Evolutionary conservation across 176 grass and related monocot genomes (phyloP).

Genomic region (Musa acuminata): DNA sequence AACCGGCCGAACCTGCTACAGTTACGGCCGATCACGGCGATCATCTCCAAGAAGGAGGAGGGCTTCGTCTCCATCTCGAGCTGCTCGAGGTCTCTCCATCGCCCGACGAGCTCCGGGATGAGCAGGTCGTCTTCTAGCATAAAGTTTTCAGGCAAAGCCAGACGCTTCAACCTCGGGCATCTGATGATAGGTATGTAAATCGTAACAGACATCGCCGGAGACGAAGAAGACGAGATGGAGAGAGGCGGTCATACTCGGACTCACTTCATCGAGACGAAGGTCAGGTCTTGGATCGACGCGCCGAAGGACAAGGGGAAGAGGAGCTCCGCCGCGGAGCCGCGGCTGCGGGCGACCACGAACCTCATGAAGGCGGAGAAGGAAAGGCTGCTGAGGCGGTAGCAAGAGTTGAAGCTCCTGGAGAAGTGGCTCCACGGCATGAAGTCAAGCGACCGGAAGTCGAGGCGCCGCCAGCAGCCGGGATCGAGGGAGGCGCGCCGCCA

Average conservation of each 20-base stretch:
- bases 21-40: conserved; percentile 15
- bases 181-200: background rate
- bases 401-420: conserved; percentile 27
- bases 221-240: background rate
- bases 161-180: background rate
- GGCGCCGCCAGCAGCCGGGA: conserved; percentile 54
- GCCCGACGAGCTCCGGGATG: conserved; percentile 9
- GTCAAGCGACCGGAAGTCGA: conserved; percentile 64
- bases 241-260: background rate
- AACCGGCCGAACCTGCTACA: background rate
- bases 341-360: background rate
- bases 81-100: conserved; percentile 11
- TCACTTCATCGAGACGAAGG: conserved; percentile 12
- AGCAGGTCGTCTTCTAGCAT: conserved; percentile 14
- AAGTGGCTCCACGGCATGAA: conserved; percentile 68
- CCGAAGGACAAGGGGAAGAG: conserved; percentile 14
- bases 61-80: conserved; percentile 15
- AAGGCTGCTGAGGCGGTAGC: conserved; percentile 34
- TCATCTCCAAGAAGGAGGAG: conserved; percentile 4
- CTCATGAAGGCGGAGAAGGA: conserved; percentile 12
- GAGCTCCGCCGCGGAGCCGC: background rate
- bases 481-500: conserved; percentile 57
- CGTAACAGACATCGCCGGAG: background rate
- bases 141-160: conserved; percentile 3
- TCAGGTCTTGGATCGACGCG: background rate